A percentile compares a stretch with the other conserved stretches of the same genome.
Evolutionary conservation across 2,329 filamentous ascomycete species (phyloP).

Genomic region (Exophiala spinifera): DNA sequence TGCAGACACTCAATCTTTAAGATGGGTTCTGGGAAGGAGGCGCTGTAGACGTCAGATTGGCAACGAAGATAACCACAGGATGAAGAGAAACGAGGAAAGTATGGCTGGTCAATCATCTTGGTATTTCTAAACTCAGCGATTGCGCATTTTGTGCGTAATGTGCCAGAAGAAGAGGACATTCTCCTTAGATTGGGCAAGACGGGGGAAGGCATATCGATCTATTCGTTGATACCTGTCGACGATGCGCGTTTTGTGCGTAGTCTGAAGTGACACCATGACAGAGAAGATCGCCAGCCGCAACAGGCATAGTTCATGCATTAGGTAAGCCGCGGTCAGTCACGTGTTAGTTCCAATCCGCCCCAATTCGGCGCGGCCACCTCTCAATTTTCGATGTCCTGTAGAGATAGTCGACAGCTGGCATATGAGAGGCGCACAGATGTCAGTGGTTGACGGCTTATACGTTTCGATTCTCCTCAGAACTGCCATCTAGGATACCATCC

Average conservation of each 20-base stretch:
- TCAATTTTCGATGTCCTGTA: background rate
- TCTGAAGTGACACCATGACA: background rate
- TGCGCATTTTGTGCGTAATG: conserved; percentile 25
- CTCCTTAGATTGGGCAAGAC: conserved; percentile 1
- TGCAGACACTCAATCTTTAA: no score
- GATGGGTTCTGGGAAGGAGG: background rate
- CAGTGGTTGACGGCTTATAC: no score
- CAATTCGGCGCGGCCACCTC: background rate
- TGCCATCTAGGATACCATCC: background rate
- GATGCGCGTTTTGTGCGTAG: conserved; percentile 25
- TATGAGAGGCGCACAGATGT: no score
- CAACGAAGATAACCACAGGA: background rate
- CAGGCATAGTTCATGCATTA: background rate
- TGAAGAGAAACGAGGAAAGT: background rate
- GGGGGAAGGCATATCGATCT: conserved; percentile 3
- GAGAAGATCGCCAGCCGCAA: no score
- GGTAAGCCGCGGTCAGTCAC: background rate
- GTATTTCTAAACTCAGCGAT: background rate
- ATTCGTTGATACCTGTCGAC: no score
- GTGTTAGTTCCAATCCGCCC: background rate
- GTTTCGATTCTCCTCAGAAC: no score
- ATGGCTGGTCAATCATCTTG: conserved; percentile 7
- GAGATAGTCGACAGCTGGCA: no score
- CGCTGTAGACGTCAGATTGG: conserved; percentile 1
- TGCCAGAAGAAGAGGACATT: background rate